Base-by-base conservation (phyloP, 495 filamentous ascomycete species). In the Aspergillus indologenus region DNA sequence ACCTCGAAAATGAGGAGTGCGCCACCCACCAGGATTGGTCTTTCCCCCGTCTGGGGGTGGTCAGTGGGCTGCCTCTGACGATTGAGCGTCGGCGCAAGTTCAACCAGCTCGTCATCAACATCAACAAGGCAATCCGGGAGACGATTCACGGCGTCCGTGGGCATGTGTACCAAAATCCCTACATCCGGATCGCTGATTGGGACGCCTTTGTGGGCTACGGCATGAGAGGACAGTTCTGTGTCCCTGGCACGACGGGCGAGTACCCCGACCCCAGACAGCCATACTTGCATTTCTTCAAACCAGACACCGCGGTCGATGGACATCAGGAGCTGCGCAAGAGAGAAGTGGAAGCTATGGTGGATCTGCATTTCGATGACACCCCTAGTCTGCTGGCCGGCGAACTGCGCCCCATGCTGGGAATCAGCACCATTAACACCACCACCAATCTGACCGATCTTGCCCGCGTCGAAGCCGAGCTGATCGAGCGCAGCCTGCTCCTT, bases 151-250 rank as follows among this genome's bases (percentile, higher is more conserved):
- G 63, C n/a, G 2, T 42, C 5, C 45, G 46, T 17, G 19, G 22
- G 19, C 24, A 26, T 48, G 17, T 22, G 0, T 20, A 43, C 19
- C 12, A 47, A 47, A 61, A 55, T 18, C 64, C 49, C 49, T 40
- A 49, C 15, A 53, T 71, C 22, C 54, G 34, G 29, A 59, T 50
- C 18, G 57, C 63, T 15, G 31, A 74, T 56, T 74, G 71, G 71
- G 53, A 64, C 50, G 1, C 20, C 11, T 72, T 64, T 58, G 18
- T 49, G 23, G n/a, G 29, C 3, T 19, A 60, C 0, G 53, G 17
- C 2, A 59, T 64, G 26, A 29, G 56, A 1, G 71, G 71, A 14
- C 62, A 68, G 47, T 65, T 68, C 49, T 74, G 71, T 57, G 31
- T 51, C 12, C 64, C 64, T 6, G 34, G 53, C 23, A 18, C 58